Evolutionary conservation across 139 green algal species (phyloP).

Genomic region (Picochlorum sp.): DNA sequence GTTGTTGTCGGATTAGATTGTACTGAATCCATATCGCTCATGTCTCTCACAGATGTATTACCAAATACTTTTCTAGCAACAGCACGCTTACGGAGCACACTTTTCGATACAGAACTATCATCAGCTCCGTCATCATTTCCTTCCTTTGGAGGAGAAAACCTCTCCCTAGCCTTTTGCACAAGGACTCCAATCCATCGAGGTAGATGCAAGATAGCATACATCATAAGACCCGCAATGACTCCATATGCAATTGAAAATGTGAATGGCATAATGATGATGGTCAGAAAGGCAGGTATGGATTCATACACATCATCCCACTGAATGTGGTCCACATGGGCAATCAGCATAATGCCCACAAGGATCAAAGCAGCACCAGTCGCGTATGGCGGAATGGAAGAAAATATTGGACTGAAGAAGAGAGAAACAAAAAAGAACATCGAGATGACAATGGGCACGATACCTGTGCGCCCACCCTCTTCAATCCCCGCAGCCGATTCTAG

Average conservation of each 20-base stretch:
- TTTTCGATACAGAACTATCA: background rate
- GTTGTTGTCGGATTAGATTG: background rate
- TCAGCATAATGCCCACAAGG: slow-evolving; percentile 52
- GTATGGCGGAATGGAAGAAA: slow-evolving; percentile 74
- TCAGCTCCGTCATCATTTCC: slow-evolving; percentile 6
- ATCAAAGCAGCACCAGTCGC: slow-evolving; percentile 72
- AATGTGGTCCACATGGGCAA: slow-evolving; percentile 39
- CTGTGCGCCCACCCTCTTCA: slow-evolving; percentile 63
- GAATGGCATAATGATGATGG: slow-evolving; percentile 68
- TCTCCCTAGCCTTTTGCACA: background rate
- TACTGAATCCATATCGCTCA: background rate
- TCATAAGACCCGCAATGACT: slow-evolving; percentile 49
- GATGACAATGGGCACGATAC: slow-evolving; percentile 22
- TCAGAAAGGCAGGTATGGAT: slow-evolving; percentile 68
- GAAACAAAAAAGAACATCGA: slow-evolving; percentile 57
- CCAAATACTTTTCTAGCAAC: slow-evolving; percentile 2
- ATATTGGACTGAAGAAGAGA: slow-evolving; percentile 79
- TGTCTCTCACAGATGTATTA: background rate
- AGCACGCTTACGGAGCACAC: background rate
- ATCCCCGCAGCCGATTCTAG: slow-evolving; percentile 65
- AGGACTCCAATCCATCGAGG: slow-evolving; percentile 15
- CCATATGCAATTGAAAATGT: slow-evolving; percentile 54
- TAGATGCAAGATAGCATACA: slow-evolving; percentile 42
- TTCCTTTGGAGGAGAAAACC: background rate
- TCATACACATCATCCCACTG: slow-evolving; percentile 44